Percentiles rank a stretch among this genome's conserved stretches.
Conservation (phyloP, 768 basidiomycete genomes). For the Auriscalpium orientale region DNA sequence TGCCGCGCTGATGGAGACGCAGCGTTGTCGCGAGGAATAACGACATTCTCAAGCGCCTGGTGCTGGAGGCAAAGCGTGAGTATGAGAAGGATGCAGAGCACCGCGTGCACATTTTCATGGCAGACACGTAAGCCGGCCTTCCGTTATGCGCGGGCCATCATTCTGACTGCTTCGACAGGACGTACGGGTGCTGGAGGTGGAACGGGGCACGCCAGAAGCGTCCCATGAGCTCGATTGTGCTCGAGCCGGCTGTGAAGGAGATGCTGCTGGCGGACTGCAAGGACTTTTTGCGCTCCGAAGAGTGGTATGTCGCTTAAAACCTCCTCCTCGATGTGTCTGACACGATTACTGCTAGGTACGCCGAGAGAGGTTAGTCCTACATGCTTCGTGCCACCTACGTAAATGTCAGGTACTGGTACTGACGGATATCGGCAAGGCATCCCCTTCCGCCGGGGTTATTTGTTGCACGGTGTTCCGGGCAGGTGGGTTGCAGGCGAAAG, state of each 20-base stretch:
- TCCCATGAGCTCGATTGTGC: conserved; percentile 87
- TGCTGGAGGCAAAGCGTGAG: conserved; percentile 79
- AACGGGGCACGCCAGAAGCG: conserved; percentile 84
- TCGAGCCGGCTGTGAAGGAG: conserved; percentile 85
- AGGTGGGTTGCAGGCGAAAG: conserved; percentile 38
- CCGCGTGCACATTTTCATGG: conserved; percentile 83
- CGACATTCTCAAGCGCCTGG: conserved; percentile 79
- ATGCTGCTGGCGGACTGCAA: conserved; percentile 85
- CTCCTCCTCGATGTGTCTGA: conserved; percentile 12
- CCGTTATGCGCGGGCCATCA: conserved; percentile 8
- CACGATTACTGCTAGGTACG: conserved; percentile 53
- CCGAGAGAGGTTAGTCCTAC: conserved; percentile 63
- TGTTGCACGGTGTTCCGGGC: conserved; percentile 80
- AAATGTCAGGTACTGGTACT: background rate
- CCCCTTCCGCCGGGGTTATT: conserved; percentile 81
- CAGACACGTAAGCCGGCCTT: conserved; percentile 63
- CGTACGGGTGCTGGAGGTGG: conserved; percentile 79
- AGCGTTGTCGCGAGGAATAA: conserved; percentile 87
- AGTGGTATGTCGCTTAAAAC: conserved; percentile 51
- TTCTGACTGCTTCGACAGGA: conserved; percentile 29
- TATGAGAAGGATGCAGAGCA: conserved; percentile 90
- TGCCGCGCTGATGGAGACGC: conserved; percentile 2
- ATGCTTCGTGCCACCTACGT: conserved; percentile 1
- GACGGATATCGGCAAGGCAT: conserved; percentile 45
- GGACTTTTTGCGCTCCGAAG: conserved; percentile 77